Evolutionary conservation across 2,329 filamentous ascomycete species (phyloP), one percentile per base, ranked within the genome.

Genomic region (Cytospora leucostoma): DNA sequence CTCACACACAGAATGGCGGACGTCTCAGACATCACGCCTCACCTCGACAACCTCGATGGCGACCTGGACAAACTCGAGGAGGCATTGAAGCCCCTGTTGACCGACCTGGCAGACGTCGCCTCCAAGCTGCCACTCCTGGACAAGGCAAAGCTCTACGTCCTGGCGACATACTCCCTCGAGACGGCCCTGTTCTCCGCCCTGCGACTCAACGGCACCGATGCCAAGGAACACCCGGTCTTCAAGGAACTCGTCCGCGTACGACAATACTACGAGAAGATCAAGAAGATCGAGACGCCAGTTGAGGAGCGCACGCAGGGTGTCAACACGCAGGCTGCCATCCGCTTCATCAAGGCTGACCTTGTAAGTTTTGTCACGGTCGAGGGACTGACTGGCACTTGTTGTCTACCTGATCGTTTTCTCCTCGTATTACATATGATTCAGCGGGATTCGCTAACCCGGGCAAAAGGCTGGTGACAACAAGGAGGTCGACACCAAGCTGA

Each of bases 231-330:
- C 73, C 84, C 91, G 34, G 86, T 99, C 64, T 95, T 92, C 77
- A 84, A 84, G 64, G 95, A 99, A 79, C 84, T 99, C 67, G 89
- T 87, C 64, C 88, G 95, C 62, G 88, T 98, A 60, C 92, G 89
- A 75, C 90, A 93, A 73, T 98, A 98, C 76, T 96, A 97, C 77
- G 87, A 85, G 65, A 99, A 98, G 79, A 94, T 98, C 74, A 92
- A 95, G 72, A 80, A 82, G 15, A 84, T 87, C 3, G 93, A 97
- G 75, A 83, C 80, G 7, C 84, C 85, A 1, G 82, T 83, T 4
- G 75, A 79, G 59, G 80, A 85, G 71, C 82, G 83, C 37, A 79
- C 75, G 50, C 72, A 77, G 65, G 83, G 79, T 1, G 78, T 91
- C 67, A 85, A 97, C 72, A 93, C 90, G 70, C 85, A 86, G 68